phyloP scores from a whole-genome alignment of 441 rosid genomes.

The Capsella rubella region DNA sequence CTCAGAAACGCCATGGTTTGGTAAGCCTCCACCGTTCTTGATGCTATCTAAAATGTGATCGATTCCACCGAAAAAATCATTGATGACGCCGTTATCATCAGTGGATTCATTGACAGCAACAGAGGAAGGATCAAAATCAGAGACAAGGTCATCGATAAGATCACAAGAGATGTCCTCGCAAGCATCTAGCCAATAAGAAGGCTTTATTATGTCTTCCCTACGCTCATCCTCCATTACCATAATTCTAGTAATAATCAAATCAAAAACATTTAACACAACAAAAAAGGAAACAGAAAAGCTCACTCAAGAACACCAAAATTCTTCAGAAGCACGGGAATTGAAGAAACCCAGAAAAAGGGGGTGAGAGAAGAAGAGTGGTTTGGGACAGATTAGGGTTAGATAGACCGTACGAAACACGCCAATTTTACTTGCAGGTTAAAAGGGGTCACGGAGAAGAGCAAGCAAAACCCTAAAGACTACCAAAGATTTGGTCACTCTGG shows the following conservation, averaged over 20 bases:
- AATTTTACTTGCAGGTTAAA: constrained; percentile 41
- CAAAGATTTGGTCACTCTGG: background rate
- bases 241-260: constrained; percentile 23
- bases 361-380: constrained; percentile 37
- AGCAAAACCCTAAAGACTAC: constrained; percentile 27
- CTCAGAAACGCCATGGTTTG: constrained; percentile 48
- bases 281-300: background rate
- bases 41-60: constrained; percentile 91
- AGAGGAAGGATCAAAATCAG: constrained; percentile 65
- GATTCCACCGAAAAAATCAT: constrained; percentile 93
- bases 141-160: constrained; percentile 67
- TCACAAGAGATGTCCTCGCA: constrained; percentile 86
- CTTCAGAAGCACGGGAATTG: constrained; percentile 16
- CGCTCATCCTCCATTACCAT: constrained; percentile 62
- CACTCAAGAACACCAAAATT: constrained; percentile 19
- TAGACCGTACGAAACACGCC: constrained; percentile 95
- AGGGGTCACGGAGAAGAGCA: constrained; percentile 42
- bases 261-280: constrained; percentile 21
- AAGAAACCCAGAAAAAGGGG: constrained; percentile 28
- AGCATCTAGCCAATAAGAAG: constrained; percentile 95
- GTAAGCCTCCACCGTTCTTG: constrained; percentile 81
- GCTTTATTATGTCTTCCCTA: constrained; percentile 48
- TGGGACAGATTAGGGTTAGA: constrained; percentile 57
- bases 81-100: constrained; percentile 52
- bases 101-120: constrained; percentile 53